Evolutionary conservation across 495 filamentous ascomycete genomes (phyloP).

Genomic region (Hypoxylon lienhwacheense): DNA sequence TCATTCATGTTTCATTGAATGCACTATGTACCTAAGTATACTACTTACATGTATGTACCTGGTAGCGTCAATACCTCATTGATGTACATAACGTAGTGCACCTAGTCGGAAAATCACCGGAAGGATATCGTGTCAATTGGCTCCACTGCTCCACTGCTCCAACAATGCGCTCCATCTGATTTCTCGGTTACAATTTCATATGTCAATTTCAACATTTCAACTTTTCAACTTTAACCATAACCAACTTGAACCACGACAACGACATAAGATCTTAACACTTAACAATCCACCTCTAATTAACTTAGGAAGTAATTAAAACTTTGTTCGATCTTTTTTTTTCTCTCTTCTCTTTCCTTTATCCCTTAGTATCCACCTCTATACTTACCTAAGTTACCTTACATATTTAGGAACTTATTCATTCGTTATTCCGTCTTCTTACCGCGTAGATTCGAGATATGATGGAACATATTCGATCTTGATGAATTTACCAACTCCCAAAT

Average conservation of each 20-base stretch:
- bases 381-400: too few relatives aligned
- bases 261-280: not conserved
- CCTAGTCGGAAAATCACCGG: constrained; percentile 38
- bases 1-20: too few relatives aligned
- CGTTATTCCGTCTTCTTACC: too few relatives aligned
- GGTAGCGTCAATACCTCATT: not conserved
- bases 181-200: constrained; percentile 23
- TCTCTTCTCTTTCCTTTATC: not conserved
- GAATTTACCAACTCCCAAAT: constrained; percentile 24
- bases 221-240: too few relatives aligned
- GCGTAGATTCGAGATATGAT: constrained; percentile 25
- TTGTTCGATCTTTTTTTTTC: not conserved
- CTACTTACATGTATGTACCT: not conserved
- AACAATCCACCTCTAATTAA: not conserved
- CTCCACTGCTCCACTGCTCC: not conserved
- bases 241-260: constrained; percentile 21
- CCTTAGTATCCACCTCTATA: not conserved
- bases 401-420: too few relatives aligned
- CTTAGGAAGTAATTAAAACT: too few relatives aligned
- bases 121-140: constrained; percentile 42
- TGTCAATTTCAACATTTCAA: constrained; percentile 11
- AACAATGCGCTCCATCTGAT: constrained; percentile 6
- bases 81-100: not conserved
- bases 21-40: not conserved
- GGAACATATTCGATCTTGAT: constrained; percentile 20